These are phyloP conservation scores for Kodamaea sp. DNA, from an alignment of 1,139 yeast species.

Conservation along the genomic window DNA sequence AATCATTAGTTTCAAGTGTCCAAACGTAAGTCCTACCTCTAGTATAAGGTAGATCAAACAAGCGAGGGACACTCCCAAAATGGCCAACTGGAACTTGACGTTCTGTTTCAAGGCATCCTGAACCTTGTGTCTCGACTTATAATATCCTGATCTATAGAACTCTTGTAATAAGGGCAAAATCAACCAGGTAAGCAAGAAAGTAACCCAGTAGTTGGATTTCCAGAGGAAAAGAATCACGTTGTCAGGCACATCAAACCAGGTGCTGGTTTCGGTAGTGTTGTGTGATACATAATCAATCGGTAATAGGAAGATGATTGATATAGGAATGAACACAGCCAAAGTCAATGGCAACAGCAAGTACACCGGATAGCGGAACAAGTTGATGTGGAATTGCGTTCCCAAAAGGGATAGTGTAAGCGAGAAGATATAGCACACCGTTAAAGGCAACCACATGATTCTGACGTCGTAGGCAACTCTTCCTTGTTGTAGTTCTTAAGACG, in stretches of 20 bases:
- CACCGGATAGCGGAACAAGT: conserved; percentile 36
- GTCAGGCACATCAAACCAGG: conserved; percentile 38
- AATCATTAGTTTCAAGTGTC: conserved; percentile 63
- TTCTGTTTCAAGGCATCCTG: conserved; percentile 60
- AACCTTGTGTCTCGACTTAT: conserved; percentile 45
- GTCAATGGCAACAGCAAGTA: conserved; percentile 36
- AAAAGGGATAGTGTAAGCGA: conserved; percentile 32
- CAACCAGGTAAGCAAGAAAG: conserved; percentile 75
- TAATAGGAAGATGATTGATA: conserved; percentile 40
- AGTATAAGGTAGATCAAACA: conserved; percentile 63
- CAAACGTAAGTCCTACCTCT: conserved; percentile 59
- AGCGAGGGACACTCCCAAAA: conserved; percentile 52
- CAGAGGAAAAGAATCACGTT: conserved; percentile 57
- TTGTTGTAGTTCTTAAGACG: too few species aligned
- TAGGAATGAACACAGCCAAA: conserved; percentile 45
- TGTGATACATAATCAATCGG: conserved; percentile 45
- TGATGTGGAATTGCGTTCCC: conserved; percentile 41
- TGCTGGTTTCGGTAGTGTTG: conserved; percentile 19
- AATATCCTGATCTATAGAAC: conserved; percentile 71
- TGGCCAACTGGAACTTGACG: conserved; percentile 58
- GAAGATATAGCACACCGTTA: conserved; percentile 28
- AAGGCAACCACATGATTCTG: conserved; percentile 31
- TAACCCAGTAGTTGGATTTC: conserved; percentile 79
- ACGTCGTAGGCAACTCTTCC: too few species aligned
- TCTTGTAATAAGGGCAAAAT: conserved; percentile 71